These are phyloP conservation scores for Citeromyces matritensis DNA, from an alignment of 805 yeast genomes.

Conservation along the genomic window DNA sequence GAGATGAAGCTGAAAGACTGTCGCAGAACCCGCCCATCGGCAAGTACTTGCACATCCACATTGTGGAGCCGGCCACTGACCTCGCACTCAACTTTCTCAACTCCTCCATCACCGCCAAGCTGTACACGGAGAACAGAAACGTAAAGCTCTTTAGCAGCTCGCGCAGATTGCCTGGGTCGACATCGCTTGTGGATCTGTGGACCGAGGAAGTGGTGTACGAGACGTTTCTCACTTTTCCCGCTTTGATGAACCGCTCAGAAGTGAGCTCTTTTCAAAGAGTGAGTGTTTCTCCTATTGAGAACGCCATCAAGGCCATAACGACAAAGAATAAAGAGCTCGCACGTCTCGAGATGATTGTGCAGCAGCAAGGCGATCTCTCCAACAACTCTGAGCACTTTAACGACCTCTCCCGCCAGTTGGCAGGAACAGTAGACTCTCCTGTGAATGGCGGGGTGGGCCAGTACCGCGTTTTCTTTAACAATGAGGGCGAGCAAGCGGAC, in stretches of 20 bases:
- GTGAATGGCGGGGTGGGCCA: conserved; percentile 88
- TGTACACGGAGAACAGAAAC: conserved; percentile 64
- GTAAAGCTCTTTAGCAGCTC: conserved; percentile 55
- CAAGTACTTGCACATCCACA: conserved; percentile 52
- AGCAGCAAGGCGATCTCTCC: conserved; percentile 27
- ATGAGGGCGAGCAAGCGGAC: conserved; percentile 13
- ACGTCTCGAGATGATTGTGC: conserved; percentile 47
- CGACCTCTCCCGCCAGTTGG: conserved; percentile 53
- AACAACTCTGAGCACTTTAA: conserved; percentile 32
- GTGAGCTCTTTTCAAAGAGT: conserved; percentile 30
- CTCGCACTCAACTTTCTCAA: conserved; percentile 15
- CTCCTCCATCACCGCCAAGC: conserved; percentile 46
- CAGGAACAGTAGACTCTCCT: conserved; percentile 86
- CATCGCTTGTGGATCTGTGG: conserved; percentile 66
- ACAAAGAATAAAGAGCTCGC: conserved; percentile 60
- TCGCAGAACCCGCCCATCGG: conserved; percentile 45
- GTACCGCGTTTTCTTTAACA: conserved; percentile 52
- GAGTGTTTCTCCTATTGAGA: conserved; percentile 70
- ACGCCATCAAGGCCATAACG: conserved; percentile 56
- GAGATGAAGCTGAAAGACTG: conserved; percentile 35
- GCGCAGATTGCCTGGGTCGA: conserved; percentile 60
- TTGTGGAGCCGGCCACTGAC: conserved; percentile 57
- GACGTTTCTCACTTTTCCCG: conserved; percentile 68
- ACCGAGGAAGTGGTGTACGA: conserved; percentile 77
- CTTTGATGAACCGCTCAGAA: conserved; percentile 75